Percentiles rank a stretch among this genome's conserved stretches.
These are phyloP conservation scores for Hawksworthiomyces lignivorus DNA, from an alignment of 2,329 filamentous ascomycete genomes.

Conservation along the genomic window DNA sequence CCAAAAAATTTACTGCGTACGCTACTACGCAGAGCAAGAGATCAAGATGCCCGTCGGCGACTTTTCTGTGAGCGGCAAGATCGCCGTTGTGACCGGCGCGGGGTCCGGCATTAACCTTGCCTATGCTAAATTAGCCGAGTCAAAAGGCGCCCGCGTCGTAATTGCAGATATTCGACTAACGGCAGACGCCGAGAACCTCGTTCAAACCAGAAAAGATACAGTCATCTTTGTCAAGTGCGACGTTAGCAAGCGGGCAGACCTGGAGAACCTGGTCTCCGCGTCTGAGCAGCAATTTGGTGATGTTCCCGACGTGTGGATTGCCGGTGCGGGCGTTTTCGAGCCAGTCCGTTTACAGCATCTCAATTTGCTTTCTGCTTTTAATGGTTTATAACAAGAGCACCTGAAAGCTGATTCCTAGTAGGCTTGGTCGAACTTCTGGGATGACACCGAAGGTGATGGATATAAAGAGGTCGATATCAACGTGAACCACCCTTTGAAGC, in stretches of 20 bases:
- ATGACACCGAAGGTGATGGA: conserved; percentile 25
- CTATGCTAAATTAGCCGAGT: conserved; percentile 3
- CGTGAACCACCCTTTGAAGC: conserved; percentile 29
- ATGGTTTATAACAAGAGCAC: too few species aligned
- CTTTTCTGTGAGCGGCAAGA: conserved; percentile 1
- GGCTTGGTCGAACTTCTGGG: conserved; percentile 26
- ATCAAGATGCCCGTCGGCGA: too few species aligned
- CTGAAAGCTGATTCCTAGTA: background rate
- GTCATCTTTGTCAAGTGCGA: background rate
- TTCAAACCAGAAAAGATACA: background rate
- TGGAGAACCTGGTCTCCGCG: conserved; percentile 4
- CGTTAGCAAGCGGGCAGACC: conserved; percentile 1
- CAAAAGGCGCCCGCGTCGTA: background rate
- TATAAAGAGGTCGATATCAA: conserved; percentile 27
- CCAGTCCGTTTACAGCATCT: too few species aligned
- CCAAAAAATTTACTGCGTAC: too few species aligned
- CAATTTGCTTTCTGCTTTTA: too few species aligned
- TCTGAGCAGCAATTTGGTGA: conserved; percentile 13
- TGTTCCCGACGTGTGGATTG: conserved; percentile 29
- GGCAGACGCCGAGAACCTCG: background rate
- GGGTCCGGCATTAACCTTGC: conserved; percentile 8
- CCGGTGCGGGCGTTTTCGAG: conserved; percentile 31
- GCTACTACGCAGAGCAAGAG: too few species aligned
- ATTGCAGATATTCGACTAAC: conserved; percentile 4
- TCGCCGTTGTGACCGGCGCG: conserved; percentile 6